Evolutionary conservation across 441 rosid species (phyloP), one percentile per base, ranked within the genome.

Genomic region (Melastoma candidum): DNA sequence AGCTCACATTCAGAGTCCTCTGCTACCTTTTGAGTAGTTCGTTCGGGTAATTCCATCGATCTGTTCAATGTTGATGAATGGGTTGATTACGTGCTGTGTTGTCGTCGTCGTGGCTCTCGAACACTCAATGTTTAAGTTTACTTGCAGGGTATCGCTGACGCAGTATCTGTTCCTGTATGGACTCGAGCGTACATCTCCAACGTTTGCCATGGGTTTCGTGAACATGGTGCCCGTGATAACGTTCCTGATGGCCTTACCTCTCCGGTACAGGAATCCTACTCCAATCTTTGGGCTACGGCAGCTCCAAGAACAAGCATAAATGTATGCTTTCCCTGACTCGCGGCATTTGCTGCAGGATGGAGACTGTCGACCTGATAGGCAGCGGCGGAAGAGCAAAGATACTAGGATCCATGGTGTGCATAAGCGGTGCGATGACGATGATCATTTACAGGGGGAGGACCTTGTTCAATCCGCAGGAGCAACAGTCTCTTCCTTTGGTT

Each of bases 151-250:
- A 45, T 77, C 81, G 47, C 66, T 82, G 11, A 47, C 73, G 5
- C 83, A 77, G 45, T 82, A 75, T 58, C 64, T 74, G 60, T 71
- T 79, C 50, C 85, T 82, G 56, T 58, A 75, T 11, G 85, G 88
- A 59, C 73, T 82, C 49, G 58, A 71, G 46, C 58, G 72, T 51
- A 77, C 88, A 22, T 73, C 88, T 12, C 70, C 88, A 45, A 73
- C 85, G n/a, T 79, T 71, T 51, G 49, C 85, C 2, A 62, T 73
- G 60, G 85, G 83, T 26, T 82, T 82, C 72, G 17, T 66, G 41
- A 82, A 77, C 67, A 57, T 77, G 71, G 81, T 77, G 59, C 83
- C 83, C 51, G 76, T 73, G 4, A 11, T 60, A 53, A 82, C 88
- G 2, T 79, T 77, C 46, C 60, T 71, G 9, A 54, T 76, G 68